phyloP scores from a whole-genome alignment of 2,329 filamentous ascomycete genomes.

The Aspergillus viridinutans region DNA sequence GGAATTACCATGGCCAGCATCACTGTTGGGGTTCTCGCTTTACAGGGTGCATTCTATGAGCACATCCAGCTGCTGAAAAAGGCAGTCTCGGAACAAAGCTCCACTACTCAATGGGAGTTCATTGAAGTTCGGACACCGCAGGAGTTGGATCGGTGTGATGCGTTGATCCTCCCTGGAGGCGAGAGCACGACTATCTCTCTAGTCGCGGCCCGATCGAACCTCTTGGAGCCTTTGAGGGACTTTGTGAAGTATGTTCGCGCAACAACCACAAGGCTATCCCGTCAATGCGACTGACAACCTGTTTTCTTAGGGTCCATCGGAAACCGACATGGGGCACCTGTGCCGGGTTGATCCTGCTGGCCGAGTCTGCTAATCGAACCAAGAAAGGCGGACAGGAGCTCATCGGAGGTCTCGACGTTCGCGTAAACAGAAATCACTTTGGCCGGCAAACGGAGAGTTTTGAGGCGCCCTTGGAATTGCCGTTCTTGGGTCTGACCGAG shows the following conservation, averaged over 20 bases:
- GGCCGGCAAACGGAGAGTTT: conserved; percentile 92
- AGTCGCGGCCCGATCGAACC: conserved; percentile 72
- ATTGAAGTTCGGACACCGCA: conserved; percentile 73
- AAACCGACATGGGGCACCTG: conserved; percentile 95
- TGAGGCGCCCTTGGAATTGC: conserved; percentile 67
- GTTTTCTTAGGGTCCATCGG: conserved; percentile 56
- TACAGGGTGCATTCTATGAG: conserved; percentile 91
- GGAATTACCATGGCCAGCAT: conserved; percentile 31
- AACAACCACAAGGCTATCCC: not conserved
- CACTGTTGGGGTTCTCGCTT: conserved; percentile 62
- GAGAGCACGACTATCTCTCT: conserved; percentile 93
- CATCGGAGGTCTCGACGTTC: conserved; percentile 84
- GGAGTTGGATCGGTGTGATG: conserved; percentile 71
- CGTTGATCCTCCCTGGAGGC: conserved; percentile 84
- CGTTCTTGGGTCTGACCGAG: conserved; percentile 54
- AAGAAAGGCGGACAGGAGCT: conserved; percentile 91
- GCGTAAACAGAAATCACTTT: conserved; percentile 92
- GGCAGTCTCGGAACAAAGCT: conserved; percentile 48
- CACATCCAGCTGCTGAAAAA: conserved; percentile 72
- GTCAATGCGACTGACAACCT: conserved; percentile 15
- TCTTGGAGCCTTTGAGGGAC: conserved; percentile 77
- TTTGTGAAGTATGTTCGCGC: conserved; percentile 74
- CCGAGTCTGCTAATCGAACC: conserved; percentile 79
- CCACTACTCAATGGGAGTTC: conserved; percentile 52
- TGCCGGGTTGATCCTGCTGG: conserved; percentile 86